A percentile compares a stretch with the other conserved stretches of the same genome.
Conservation (phyloP, 1,139 yeast species). For the Saccharomyces hybrid region DNA sequence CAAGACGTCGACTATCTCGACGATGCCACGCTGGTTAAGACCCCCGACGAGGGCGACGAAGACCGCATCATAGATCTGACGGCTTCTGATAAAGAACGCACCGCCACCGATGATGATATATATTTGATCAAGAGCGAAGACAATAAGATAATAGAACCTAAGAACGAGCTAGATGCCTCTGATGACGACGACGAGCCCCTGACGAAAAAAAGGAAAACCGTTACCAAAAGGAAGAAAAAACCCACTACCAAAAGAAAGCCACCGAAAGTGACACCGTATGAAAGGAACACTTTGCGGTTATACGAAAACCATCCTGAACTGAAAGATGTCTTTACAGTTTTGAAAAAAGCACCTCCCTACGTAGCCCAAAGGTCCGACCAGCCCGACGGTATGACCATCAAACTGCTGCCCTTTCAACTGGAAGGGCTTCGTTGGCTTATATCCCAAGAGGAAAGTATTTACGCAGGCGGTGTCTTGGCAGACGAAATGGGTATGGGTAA, state of each 20-base stretch:
- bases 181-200: slow-evolving; percentile 27
- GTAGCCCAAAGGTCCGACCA: slow-evolving; percentile 58
- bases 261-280: slow-evolving; percentile 60
- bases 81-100: slow-evolving; percentile 14
- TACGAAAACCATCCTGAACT: slow-evolving; percentile 74
- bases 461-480: slow-evolving; percentile 88
- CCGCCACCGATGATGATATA: neutral
- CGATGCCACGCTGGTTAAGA: slow-evolving; percentile 3
- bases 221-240: slow-evolving; percentile 22
- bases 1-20: slow-evolving; percentile 5
- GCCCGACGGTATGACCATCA: slow-evolving; percentile 70
- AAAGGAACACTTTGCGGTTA: slow-evolving; percentile 56
- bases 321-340: slow-evolving; percentile 58
- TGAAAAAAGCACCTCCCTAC: slow-evolving; percentile 41
- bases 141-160: slow-evolving; percentile 1
- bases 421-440: slow-evolving; percentile 90
- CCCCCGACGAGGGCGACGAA: slow-evolving; percentile 12
- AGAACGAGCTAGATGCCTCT: slow-evolving; percentile 7
- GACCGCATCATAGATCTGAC: slow-evolving; percentile 32
- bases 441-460: slow-evolving; percentile 67
- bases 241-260: slow-evolving; percentile 30
- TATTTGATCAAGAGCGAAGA: slow-evolving; percentile 26
- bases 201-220: slow-evolving; percentile 18
- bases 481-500: slow-evolving; percentile 99
- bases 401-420: slow-evolving; percentile 76